Conservation (phyloP, 495 filamentous ascomycete genomes). For the Xylaria grammica region DNA sequence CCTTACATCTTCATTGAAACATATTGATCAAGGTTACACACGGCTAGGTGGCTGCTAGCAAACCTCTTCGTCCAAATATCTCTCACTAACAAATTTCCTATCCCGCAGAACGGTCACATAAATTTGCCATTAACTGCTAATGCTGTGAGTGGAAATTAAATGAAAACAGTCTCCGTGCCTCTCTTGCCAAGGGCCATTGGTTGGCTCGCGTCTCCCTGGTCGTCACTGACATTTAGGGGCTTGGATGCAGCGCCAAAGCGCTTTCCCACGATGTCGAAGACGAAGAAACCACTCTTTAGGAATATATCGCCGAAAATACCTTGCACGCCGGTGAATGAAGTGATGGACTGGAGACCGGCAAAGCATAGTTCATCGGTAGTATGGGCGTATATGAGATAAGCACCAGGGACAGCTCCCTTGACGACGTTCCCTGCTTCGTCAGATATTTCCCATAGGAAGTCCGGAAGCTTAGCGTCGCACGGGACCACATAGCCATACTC, state of each 20-base stretch:
- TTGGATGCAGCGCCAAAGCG: conserved; percentile 70
- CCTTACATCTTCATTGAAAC: not conserved
- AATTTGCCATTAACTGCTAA: not conserved
- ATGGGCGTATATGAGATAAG: conserved; percentile 67
- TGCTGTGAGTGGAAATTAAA: conserved; percentile 4
- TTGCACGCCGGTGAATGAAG: conserved; percentile 46
- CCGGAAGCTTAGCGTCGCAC: conserved; percentile 62
- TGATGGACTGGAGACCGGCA: conserved; percentile 69
- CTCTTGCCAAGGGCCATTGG: not conserved
- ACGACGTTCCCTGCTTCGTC: conserved; percentile 63
- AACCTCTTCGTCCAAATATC: conserved; percentile 5
- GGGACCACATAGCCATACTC: conserved; percentile 70
- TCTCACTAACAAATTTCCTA: not conserved
- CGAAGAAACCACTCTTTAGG: conserved; percentile 73
- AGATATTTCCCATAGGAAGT: conserved; percentile 54
- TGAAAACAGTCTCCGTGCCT: not conserved
- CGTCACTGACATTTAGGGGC: conserved; percentile 32
- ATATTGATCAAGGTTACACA: not conserved
- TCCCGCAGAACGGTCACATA: not conserved
- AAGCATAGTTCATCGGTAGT: conserved; percentile 63
- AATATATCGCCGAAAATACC: conserved; percentile 77
- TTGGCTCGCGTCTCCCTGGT: conserved; percentile 16
- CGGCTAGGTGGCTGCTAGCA: too few relatives aligned
- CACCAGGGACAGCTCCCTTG: conserved; percentile 68
- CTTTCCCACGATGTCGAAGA: conserved; percentile 72